A percentile compares a stretch with the other conserved stretches of the same genome.
Evolutionary conservation across 441 rosid genomes (phyloP).

Genomic region (Breynia disticha): DNA sequence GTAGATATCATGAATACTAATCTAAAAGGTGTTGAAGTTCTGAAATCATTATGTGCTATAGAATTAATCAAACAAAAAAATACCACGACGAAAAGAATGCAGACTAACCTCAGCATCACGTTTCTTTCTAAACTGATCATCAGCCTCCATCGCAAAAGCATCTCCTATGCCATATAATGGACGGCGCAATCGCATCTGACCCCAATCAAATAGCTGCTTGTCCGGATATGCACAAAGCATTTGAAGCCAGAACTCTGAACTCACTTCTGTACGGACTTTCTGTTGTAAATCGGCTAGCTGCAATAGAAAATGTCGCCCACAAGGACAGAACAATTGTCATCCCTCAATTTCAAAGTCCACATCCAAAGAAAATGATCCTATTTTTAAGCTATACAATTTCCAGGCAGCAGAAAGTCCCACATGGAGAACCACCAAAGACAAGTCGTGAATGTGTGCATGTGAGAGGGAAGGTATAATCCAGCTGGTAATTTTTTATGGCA

Average conservation of each 20-base stretch:
- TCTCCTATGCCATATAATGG: constrained; percentile 81
- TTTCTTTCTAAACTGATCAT: constrained; percentile 87
- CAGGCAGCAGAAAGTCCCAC: too few relatives aligned
- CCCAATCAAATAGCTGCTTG: constrained; percentile 86
- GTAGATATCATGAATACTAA: too few relatives aligned
- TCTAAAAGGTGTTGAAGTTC: too few relatives aligned
- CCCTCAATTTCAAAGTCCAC: constrained; percentile 13
- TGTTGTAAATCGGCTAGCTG: constrained; percentile 78
- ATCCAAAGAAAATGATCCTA: constrained; percentile 2
- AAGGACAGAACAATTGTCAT: constrained; percentile 29
- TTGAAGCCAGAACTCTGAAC: constrained; percentile 85
- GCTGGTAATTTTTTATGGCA: not conserved
- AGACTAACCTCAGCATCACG: constrained; percentile 83
- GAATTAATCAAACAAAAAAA: not conserved
- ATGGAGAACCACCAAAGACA: too few relatives aligned
- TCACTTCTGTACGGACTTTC: constrained; percentile 67
- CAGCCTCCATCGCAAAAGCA: constrained; percentile 80
- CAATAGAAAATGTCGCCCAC: constrained; percentile 25
- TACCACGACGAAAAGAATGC: constrained; percentile 4
- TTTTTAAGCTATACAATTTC: not conserved
- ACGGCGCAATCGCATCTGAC: constrained; percentile 80
- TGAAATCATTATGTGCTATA: not conserved
- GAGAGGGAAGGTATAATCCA: too few relatives aligned
- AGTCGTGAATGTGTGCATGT: too few relatives aligned
- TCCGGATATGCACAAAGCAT: constrained; percentile 60